Conservation (phyloP, 2,329 filamentous ascomycete species). For the Ascomycota sp. region DNA sequence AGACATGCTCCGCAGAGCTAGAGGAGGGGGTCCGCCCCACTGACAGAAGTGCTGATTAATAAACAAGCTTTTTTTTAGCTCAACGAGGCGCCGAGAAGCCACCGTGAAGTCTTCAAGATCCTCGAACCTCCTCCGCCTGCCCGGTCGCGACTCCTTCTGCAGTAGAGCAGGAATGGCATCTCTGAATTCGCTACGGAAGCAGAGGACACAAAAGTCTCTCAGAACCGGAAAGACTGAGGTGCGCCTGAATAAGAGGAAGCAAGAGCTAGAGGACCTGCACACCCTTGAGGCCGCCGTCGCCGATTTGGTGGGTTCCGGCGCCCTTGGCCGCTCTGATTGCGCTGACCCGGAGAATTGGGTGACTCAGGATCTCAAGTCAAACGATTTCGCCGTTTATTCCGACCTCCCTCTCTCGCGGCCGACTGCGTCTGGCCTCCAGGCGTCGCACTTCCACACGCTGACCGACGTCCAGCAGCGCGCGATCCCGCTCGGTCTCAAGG, state of each 20-base stretch:
- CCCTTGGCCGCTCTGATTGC: neutral
- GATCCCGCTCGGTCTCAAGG: conserved; percentile 73
- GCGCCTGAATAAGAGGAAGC: conserved; percentile 17
- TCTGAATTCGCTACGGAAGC: conserved; percentile 6
- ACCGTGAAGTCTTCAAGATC: too few relatives aligned
- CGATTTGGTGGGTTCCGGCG: conserved; percentile 10
- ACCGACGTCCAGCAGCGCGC: conserved; percentile 84
- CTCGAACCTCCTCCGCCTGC: too few relatives aligned
- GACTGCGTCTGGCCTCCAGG: conserved; percentile 59
- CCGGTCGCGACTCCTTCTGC: too few relatives aligned
- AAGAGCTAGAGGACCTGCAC: conserved; percentile 15
- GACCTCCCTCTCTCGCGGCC: conserved; percentile 72
- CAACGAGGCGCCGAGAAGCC: too few relatives aligned
- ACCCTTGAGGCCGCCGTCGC: conserved; percentile 13
- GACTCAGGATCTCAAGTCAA: conserved; percentile 35
- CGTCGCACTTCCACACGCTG: conserved; percentile 72
- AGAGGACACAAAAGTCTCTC: conserved; percentile 8
- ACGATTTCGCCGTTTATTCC: conserved; percentile 47
- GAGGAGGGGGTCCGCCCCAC: too few relatives aligned
- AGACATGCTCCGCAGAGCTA: too few relatives aligned
- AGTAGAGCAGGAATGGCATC: conserved; percentile 9
- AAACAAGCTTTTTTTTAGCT: too few relatives aligned
- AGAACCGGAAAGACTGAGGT: conserved; percentile 9
- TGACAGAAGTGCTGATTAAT: too few relatives aligned
- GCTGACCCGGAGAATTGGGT: neutral